Evolutionary conservation across 495 filamentous ascomycete species (phyloP), one percentile per base, ranked within the genome.

Genomic region (Margaritispora aquatica): DNA sequence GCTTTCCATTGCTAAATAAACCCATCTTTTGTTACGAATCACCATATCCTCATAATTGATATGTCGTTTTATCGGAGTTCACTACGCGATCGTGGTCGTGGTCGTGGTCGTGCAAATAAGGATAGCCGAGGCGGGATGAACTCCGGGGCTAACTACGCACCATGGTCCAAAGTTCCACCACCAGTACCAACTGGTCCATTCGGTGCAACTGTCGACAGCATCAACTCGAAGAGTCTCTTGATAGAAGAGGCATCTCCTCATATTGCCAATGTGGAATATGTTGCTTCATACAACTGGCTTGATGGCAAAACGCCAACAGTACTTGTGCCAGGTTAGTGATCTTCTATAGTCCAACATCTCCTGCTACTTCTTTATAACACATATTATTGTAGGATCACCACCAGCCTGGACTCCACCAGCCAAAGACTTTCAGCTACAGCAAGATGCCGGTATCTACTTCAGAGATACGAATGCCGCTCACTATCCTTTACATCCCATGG

Each of bases 391-490:
- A 52, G 50, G 50, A 27, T 72, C 72, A 47, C 86, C 85, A 2
- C 80, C 83, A 26, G 59, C 58, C 1, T 88, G 84, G 84, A 82
- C 76, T 1, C 84, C 86, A 0, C 68, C 73, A 1, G 19, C 63
- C 0, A 44, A 67, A 13, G 65, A 72, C 47, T 57, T 49, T 3
- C 51, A 65, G 15, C 24, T 55, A 2, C 75, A 86, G 31, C 60
- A 65, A 4, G 67, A 77, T 58, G 68, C 31, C 23, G 85, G 82
- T 0, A 51, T 62, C 1, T 86, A 80, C 59, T 82, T 75, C 59
- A 81, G 84, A 10, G 86, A 90, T 69, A 68, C 68, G 15, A 89
- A 89, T 64, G 76, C 83, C n/a, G 82, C 83, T 7, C 72, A 70
- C 0, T 84, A 75, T 62, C 77, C 83, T 17, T 61, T 60, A 0